Evolutionary conservation across 495 filamentous ascomycete species (phyloP).

Genomic region (Aspergillus sclerotioniger): DNA sequence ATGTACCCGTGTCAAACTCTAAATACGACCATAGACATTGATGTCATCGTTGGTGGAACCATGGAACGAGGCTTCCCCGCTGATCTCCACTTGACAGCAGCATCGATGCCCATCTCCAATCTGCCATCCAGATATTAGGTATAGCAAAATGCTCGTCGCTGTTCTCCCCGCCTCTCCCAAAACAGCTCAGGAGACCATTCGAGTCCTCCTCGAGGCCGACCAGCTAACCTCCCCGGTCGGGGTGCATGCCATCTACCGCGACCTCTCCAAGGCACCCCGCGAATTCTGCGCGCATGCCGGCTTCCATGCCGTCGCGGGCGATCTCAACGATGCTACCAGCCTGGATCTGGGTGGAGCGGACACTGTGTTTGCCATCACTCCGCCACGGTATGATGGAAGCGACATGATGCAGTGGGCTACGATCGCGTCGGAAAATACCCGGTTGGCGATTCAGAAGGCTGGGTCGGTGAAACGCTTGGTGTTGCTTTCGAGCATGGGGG

Average conservation of each 20-base stretch:
- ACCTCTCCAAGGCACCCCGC: constrained; percentile 2
- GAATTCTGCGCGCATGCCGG: constrained; percentile 3
- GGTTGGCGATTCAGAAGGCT: background rate
- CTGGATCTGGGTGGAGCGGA: constrained; percentile 7
- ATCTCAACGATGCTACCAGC: constrained; percentile 1
- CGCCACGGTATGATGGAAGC: background rate
- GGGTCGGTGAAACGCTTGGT: constrained; percentile 7
- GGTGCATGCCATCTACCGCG: constrained; percentile 9
- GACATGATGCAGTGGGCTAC: constrained; percentile 2
- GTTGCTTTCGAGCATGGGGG: constrained; percentile 12
- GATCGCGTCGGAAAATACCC: constrained; percentile 1
- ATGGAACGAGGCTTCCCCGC: no score
- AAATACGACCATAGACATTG: no score
- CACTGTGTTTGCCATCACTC: constrained; percentile 8
- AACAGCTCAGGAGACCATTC: constrained; percentile 9
- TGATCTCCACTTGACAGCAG: background rate
- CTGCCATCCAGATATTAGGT: background rate
- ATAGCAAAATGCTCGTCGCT: constrained; percentile 11
- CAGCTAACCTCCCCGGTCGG: background rate
- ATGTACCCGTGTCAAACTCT: no score
- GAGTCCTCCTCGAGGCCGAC: background rate
- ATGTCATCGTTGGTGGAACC: no score
- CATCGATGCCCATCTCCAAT: background rate
- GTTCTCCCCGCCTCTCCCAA: constrained; percentile 11
- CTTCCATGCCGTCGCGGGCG: constrained; percentile 8